These are phyloP conservation scores for Ascochyta rabiei DNA, from an alignment of 2,329 filamentous ascomycete genomes.

Conservation along the genomic window DNA sequence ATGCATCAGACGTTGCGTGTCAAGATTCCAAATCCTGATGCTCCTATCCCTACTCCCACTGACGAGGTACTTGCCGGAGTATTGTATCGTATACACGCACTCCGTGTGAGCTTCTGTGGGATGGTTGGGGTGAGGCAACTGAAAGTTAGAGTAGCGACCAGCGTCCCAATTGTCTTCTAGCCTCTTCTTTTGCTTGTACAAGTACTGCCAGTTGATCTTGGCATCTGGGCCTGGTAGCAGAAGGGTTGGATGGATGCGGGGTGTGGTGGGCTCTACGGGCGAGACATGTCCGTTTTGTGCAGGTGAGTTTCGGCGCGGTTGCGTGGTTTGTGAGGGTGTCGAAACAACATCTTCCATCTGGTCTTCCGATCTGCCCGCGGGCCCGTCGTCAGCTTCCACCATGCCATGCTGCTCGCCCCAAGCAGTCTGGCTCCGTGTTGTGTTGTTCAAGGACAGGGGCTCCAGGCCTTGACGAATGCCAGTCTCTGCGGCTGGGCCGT, in stretches of 20 bases:
- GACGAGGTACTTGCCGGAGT: conserved; percentile 82
- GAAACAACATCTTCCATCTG: conserved; percentile 46
- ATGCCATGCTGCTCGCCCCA: conserved; percentile 57
- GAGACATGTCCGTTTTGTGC: conserved; percentile 11
- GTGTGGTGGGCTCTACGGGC: conserved; percentile 11
- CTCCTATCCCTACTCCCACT: conserved; percentile 91
- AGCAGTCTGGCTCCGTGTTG: conserved; percentile 21
- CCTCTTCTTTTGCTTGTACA: conserved; percentile 85
- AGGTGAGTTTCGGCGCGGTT: conserved; percentile 27
- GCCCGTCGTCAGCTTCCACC: conserved; percentile 54
- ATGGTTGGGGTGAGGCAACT: conserved; percentile 82
- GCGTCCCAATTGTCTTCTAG: conserved; percentile 92
- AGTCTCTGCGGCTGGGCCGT: conserved; percentile 32
- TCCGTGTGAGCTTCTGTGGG: conserved; percentile 85
- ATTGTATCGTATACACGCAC: conserved; percentile 95
- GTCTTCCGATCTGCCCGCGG: conserved; percentile 37
- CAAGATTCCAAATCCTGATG: conserved; percentile 87
- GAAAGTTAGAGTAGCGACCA: conserved; percentile 83
- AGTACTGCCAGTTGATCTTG: conserved; percentile 87
- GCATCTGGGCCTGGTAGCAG: conserved; percentile 51
- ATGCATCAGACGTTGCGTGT: conserved; percentile 76
- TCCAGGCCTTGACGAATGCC: conserved; percentile 29
- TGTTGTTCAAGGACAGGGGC: conserved; percentile 26
- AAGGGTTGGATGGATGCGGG: conserved; percentile 42
- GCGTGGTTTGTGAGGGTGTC: conserved; percentile 22